Percentiles rank a stretch among this genome's conserved stretches.
phyloP scores from a whole-genome alignment of 2,329 filamentous ascomycete genomes.

The Spiromastix sp. region DNA sequence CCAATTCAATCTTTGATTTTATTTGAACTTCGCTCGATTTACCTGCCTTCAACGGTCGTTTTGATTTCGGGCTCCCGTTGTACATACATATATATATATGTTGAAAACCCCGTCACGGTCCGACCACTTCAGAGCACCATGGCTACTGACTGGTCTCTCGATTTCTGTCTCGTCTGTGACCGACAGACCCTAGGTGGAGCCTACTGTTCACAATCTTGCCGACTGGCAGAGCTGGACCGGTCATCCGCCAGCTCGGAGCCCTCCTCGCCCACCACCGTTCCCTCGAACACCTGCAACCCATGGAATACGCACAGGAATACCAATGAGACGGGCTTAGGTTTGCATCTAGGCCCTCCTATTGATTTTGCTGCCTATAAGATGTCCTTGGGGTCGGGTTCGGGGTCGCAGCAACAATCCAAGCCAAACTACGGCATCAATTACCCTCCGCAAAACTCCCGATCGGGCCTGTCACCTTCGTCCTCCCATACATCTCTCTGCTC shows the following conservation, averaged over 20 bases:
- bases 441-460: constrained; percentile 9
- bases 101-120: neutral
- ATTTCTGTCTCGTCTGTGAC: constrained; percentile 92
- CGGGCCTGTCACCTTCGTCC: constrained; percentile 48
- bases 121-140: too few relatives aligned
- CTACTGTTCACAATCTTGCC: constrained; percentile 89
- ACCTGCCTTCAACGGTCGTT: neutral
- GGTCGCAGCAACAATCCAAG: constrained; percentile 8
- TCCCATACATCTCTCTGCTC: constrained; percentile 80
- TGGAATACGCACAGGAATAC: constrained; percentile 10
- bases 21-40: too few relatives aligned
- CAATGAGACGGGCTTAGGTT: constrained; percentile 34
- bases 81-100: neutral
- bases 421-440: neutral
- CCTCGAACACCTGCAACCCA: constrained; percentile 12
- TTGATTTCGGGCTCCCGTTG: neutral
- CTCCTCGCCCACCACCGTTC: constrained; percentile 13
- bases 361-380: constrained; percentile 59
- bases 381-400: constrained; percentile 16
- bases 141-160: constrained; percentile 59
- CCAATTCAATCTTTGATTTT: too few relatives aligned
- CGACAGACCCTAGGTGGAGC: constrained; percentile 70
- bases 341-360: constrained; percentile 64
- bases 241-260: constrained; percentile 38
- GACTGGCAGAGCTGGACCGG: constrained; percentile 76